Percentiles rank a stretch among this genome's conserved stretches.
phyloP scores from a whole-genome alignment of 2,329 filamentous ascomycete genomes.

The Didymella segeticola region DNA sequence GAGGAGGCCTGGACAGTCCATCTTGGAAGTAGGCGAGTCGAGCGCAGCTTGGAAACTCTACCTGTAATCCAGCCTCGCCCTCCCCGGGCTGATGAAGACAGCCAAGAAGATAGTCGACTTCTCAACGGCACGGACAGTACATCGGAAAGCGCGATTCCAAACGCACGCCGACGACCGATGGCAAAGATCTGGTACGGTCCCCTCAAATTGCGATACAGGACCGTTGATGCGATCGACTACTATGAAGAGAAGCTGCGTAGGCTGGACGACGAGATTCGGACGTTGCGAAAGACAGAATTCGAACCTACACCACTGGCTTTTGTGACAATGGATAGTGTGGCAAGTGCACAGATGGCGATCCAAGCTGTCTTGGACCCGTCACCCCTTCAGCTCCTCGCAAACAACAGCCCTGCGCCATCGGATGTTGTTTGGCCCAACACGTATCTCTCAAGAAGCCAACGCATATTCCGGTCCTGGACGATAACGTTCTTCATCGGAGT shows the following conservation, averaged over 20 bases:
- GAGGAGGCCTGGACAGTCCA: constrained; percentile 85
- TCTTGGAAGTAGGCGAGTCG: constrained; percentile 64
- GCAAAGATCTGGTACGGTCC: constrained; percentile 80
- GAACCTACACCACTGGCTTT: constrained; percentile 84
- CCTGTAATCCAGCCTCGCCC: constrained; percentile 58
- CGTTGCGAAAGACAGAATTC: constrained; percentile 77
- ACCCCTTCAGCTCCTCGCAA: constrained; percentile 83
- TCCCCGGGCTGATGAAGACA: constrained; percentile 36
- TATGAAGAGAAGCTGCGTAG: constrained; percentile 84
- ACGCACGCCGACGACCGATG: constrained; percentile 65
- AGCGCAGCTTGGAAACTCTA: constrained; percentile 56
- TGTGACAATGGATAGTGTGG: constrained; percentile 96
- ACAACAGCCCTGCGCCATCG: constrained; percentile 83
- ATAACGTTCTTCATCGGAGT: constrained; percentile 84
- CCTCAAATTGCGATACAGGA: constrained; percentile 72
- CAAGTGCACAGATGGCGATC: constrained; percentile 91
- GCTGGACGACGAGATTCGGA: constrained; percentile 76
- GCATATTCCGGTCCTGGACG: constrained; percentile 80
- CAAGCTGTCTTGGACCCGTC: constrained; percentile 92
- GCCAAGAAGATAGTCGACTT: constrained; percentile 64
- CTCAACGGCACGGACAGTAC: constrained; percentile 57
- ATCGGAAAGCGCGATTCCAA: constrained; percentile 52
- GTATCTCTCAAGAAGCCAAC: constrained; percentile 75
- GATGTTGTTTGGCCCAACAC: constrained; percentile 97
- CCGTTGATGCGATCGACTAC: constrained; percentile 91